Conservation (phyloP, 2,329 filamentous ascomycete genomes). For the Aspergillus udagawae region DNA sequence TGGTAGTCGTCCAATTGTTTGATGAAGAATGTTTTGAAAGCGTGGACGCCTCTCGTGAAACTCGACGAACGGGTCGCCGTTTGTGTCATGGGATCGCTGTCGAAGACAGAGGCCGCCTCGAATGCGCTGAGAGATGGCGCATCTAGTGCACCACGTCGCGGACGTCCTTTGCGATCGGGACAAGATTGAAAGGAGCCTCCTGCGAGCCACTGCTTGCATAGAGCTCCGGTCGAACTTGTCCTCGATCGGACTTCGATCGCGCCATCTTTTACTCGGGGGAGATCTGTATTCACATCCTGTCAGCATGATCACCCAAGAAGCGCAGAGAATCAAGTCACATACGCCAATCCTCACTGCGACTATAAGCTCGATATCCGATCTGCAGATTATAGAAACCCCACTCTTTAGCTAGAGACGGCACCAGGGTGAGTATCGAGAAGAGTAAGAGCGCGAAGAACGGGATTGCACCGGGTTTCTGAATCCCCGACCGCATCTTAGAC, state of each 20-base stretch:
- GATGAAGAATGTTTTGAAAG: constrained; percentile 28
- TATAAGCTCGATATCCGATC: constrained; percentile 24
- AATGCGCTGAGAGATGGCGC: constrained; percentile 13
- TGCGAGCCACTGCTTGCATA: constrained; percentile 16
- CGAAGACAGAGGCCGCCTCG: constrained; percentile 17
- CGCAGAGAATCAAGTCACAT: constrained; percentile 11
- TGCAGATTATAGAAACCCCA: constrained; percentile 27
- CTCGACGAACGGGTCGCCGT: constrained; percentile 19
- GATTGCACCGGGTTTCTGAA: constrained; percentile 32
- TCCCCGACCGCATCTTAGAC: constrained; percentile 32
- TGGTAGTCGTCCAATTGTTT: constrained; percentile 27
- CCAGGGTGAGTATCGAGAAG: constrained; percentile 31
- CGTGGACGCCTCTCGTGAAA: constrained; percentile 25
- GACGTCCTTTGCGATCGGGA: constrained; percentile 7
- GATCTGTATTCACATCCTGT: constrained; percentile 15
- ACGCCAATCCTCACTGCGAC: constrained; percentile 22
- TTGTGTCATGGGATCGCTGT: constrained; percentile 16
- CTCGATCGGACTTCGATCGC: constrained; percentile 14
- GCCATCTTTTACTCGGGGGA: constrained; percentile 24
- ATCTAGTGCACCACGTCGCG: constrained; percentile 10
- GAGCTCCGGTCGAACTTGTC: constrained; percentile 8
- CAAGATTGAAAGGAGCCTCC: constrained; percentile 9
- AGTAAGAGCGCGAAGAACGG: constrained; percentile 30
- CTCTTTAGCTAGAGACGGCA: constrained; percentile 29
- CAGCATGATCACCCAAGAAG: not conserved